These are phyloP conservation scores for Torulaspora microellipsoides DNA, from an alignment of 805 yeast genomes.

Conservation along the genomic window DNA sequence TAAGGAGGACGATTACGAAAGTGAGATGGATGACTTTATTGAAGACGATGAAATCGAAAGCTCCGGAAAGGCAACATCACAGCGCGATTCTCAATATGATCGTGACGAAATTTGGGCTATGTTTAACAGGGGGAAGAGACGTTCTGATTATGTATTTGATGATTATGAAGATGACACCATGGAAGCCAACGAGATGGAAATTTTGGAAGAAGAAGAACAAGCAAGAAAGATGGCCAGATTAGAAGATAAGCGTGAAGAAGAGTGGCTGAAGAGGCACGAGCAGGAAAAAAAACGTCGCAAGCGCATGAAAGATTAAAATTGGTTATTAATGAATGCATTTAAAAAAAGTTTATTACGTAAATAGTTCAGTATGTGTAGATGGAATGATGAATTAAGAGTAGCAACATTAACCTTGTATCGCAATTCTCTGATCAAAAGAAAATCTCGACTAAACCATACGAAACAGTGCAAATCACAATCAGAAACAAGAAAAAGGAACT, in stretches of 20 bases:
- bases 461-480: slow-evolving; percentile 26
- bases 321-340: too few relatives aligned
- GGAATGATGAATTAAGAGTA: too few relatives aligned
- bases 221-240: slow-evolving; percentile 63
- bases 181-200: slow-evolving; percentile 94
- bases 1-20: slow-evolving; percentile 16
- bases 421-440: slow-evolving; percentile 9
- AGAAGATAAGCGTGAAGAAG: slow-evolving; percentile 74
- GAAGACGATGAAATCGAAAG: slow-evolving; percentile 47
- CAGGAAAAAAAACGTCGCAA: slow-evolving; percentile 41
- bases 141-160: slow-evolving; percentile 43
- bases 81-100: slow-evolving; percentile 50
- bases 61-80: slow-evolving; percentile 31
- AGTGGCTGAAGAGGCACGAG: slow-evolving; percentile 47
- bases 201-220: slow-evolving; percentile 72
- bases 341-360: too few relatives aligned
- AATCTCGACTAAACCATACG: slow-evolving; percentile 32
- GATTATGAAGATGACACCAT: slow-evolving; percentile 60
- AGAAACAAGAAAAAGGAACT: slow-evolving; percentile 25
- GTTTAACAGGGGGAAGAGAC: slow-evolving; percentile 60
- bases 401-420: too few relatives aligned
- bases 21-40: slow-evolving; percentile 24
- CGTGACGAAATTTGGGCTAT: slow-evolving; percentile 87
- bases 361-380: too few relatives aligned
- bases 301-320: slow-evolving; percentile 5